Evolutionary conservation across 1,284 basidiomycete genomes (phyloP), one percentile per base, ranked within the genome.

Genomic region (Chalciporus sp.): DNA sequence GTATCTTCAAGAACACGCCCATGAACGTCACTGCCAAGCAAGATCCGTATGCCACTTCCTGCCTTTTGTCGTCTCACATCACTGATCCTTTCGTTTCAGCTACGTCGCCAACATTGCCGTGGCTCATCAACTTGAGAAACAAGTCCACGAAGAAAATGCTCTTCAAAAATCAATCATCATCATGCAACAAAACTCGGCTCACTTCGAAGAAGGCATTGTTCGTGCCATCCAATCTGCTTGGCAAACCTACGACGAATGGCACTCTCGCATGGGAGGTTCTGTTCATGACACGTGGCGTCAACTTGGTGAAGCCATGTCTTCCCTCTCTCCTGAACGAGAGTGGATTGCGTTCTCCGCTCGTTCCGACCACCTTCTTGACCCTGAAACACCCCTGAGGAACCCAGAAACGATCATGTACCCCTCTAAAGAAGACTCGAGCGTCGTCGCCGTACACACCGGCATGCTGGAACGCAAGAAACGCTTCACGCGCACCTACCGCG

Each of bases 131-230:
- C 88, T 99, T 43, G 86, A 91, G 65, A 94, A 91, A 68, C 92
- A 95, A 73, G 94, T 98, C 45, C 88, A 95, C 74, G 96, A 97
- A 75, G 97, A 99, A 76, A 99, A 99, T 69, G 87, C 95, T 0
- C 84, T 99, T 17, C 97, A 99, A 74, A 99, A 99, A 73, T 94
- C 90, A n/a, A 92, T 98, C 68, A 90, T 99, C 68, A 97, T 99
- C 72, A 98, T 98, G 86, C 96, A 99, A 72, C 91, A 98, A 66
- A 98, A 98, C 74, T 94, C 90, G 45, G 96, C 95, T 20, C 91
- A 97, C 72, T 99, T 99, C 64, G 96, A 98, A 74, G 92, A 95
- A 67, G 96, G 95, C 57, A 92, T 99, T 64, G 94, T 99, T 39
- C 91, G 93, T 61, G 88, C 93, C 29, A 86, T 99, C 61, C 95